Conservation (phyloP, 148 eudicot genomes). For the Fallopia convolvulus region DNA sequence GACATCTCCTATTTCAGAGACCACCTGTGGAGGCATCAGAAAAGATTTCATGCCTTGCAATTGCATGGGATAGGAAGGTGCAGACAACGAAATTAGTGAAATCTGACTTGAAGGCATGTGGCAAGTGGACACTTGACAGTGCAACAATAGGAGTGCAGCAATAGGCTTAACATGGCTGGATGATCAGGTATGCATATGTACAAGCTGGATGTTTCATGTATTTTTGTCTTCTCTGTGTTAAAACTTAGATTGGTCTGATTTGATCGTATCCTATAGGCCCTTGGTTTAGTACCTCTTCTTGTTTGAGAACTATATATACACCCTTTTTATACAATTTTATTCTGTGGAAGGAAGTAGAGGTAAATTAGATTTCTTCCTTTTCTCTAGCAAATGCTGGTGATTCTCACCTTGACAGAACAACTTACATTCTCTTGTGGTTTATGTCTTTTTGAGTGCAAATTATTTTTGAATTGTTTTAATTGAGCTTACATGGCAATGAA, state of each 20-base stretch:
- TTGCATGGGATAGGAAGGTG: constrained; percentile 92
- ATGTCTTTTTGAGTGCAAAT: no score
- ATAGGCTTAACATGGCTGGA: constrained; percentile 89
- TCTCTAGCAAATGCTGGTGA: constrained; percentile 62
- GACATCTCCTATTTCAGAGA: constrained; percentile 37
- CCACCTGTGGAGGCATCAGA: constrained; percentile 45
- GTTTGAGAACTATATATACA: background rate
- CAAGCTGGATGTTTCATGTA: background rate
- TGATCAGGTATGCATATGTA: constrained; percentile 51
- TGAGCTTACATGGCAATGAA: no score
- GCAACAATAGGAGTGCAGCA: constrained; percentile 55
- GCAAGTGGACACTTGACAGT: constrained; percentile 77
- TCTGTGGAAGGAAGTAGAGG: background rate
- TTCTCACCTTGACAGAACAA: constrained; percentile 68
- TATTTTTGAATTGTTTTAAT: no score
- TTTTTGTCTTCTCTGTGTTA: background rate
- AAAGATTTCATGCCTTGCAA: constrained; percentile 73
- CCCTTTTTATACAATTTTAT: background rate
- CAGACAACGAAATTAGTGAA: constrained; percentile 79
- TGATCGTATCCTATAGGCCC: background rate
- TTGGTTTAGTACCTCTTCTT: background rate
- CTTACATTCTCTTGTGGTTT: constrained; percentile 14
- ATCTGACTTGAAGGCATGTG: constrained; percentile 53
- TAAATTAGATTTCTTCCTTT: background rate
- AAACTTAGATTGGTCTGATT: background rate